Base-by-base conservation (phyloP, 2,329 filamentous ascomycete genomes). In the Colletotrichum echinochloae region DNA sequence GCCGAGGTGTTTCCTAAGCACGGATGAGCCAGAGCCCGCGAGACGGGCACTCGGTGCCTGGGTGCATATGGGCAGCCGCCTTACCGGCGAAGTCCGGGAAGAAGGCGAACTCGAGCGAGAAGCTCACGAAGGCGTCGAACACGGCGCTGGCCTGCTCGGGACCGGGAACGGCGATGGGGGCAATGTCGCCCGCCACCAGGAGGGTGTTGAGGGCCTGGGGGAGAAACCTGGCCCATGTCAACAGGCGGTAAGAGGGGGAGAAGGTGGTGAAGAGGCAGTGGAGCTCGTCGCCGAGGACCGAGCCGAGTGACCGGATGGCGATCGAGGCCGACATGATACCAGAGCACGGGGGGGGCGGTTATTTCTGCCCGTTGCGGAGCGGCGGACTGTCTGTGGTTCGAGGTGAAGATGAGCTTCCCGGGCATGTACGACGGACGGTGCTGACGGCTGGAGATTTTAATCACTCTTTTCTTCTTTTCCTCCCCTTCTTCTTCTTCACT, bases 31-130 rank as follows among this genome's bases (percentile, higher is more conserved):
- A 44, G 35, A 16, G 14, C n/a, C 8, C 14, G 6, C 1, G 11
- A 39, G 41, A n/a, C n/a, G n/a, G n/a, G n/a, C n/a, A n/a, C n/a
- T n/a, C n/a, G n/a, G n/a, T n/a, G n/a, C n/a, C n/a, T n/a, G n/a
- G n/a, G n/a, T n/a, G n/a, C n/a, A n/a, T n/a, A n/a, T n/a, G n/a
- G n/a, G n/a, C n/a, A n/a, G n/a, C n/a, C n/a, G n/a, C n/a, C 56
- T 55, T 74, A 80, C 80, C 85, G 7, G 85, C 81, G 77, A 83
- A 88, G 70, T 88, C 86, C 6, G 83, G 84, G 60, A 88, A 87
- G 23, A 80, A 86, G 3, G 82, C 81, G 70, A 87, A 83, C 74
- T 88, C 85, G 72, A 87, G 86, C 1, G 83, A 86, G 76, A 81
- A 86, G 26, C 84, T 85, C 16, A 88, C 81, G 71, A 87, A 89